Base-by-base conservation (phyloP, 2,329 filamentous ascomycete genomes). In the Pyrenochaeta sp. region DNA sequence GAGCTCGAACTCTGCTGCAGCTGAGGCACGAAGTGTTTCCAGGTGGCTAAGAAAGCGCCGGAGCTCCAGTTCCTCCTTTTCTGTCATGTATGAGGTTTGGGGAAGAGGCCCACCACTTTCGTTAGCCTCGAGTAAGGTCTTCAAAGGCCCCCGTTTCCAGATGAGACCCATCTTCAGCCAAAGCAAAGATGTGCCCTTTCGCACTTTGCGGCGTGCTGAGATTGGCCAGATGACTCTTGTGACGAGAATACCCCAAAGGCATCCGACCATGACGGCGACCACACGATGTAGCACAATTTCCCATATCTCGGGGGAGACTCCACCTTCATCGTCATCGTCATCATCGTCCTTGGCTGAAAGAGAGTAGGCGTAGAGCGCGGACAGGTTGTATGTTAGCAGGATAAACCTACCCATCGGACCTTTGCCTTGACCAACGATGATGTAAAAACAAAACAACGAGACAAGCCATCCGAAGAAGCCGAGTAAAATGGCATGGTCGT, bases 161-260 rank as follows among this genome's bases (percentile, higher is more conserved):
- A 97, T 92, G 22, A 99, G 80, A 11, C 91, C 90, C 85, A 99
- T 92, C 45, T 95, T 89, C 6, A 99, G 80, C 82, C 94, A 97
- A 9, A 99, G 77, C n/a, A 96, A 79, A 19, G 90, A 89, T 8
- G 96, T 79, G 2, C 93, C 93, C 61, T 96, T 87, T 63, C 94
- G 90, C 60, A 97, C 86, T 72, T 96, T 96, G 51, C 82, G 80
- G 29, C 94, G 83, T 2, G 91, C 94, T 21, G 90, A 94, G 51
- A 96, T 95, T 7, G 94, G 94, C 90, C 92, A 97, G 53, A 99
- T 86, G 35, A 96, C 65, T 45, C 93, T 83, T 35, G 92, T 96
- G 49, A 97, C 82, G 37, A 97, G 81, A 47, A 99, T 84, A 23
- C 92, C 94, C 92, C 93, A 99, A 11, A 96, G 68, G 51, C 92